These are phyloP conservation scores for Earliella scabrosa DNA, from an alignment of 1,284 basidiomycete genomes.

Conservation along the genomic window DNA sequence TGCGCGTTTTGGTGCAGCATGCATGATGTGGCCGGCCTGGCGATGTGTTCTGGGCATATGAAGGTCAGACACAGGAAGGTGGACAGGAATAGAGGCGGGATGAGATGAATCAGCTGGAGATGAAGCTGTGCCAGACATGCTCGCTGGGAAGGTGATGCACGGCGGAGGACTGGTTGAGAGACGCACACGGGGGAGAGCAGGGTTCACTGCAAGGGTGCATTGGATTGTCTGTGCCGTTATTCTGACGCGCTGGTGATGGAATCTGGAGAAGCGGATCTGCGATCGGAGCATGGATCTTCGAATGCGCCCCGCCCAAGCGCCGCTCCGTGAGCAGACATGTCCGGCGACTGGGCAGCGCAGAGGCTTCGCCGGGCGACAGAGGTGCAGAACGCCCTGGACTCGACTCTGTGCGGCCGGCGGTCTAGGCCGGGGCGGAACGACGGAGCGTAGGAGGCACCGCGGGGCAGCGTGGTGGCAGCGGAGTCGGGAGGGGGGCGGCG, in stretches of 20 bases:
- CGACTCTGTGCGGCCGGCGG: too few relatives aligned
- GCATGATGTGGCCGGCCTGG: not conserved
- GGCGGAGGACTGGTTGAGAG: not conserved
- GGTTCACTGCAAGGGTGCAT: too few relatives aligned
- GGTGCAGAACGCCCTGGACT: not conserved
- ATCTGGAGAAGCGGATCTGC: slow-evolving; percentile 31
- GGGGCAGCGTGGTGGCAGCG: not conserved
- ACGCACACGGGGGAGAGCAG: not conserved
- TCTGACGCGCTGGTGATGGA: slow-evolving; percentile 16
- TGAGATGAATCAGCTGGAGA: too few relatives aligned
- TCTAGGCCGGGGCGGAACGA: too few relatives aligned
- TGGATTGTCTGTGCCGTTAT: slow-evolving; percentile 1
- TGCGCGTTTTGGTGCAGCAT: not conserved
- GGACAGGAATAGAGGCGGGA: not conserved
- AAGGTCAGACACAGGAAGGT: not conserved
- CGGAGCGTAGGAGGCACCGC: not conserved
- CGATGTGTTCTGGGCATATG: not conserved
- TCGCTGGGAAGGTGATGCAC: not conserved
- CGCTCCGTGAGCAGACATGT: slow-evolving; percentile 14
- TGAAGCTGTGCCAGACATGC: too few relatives aligned
- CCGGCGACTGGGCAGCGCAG: slow-evolving; percentile 11
- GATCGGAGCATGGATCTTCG: slow-evolving; percentile 28
- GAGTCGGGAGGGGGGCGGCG: slow-evolving; percentile 10
- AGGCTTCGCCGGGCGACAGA: not conserved
- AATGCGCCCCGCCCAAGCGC: slow-evolving; percentile 14